Conservation (phyloP, 768 basidiomycete genomes). For the Macrolepiota dolichaula region DNA sequence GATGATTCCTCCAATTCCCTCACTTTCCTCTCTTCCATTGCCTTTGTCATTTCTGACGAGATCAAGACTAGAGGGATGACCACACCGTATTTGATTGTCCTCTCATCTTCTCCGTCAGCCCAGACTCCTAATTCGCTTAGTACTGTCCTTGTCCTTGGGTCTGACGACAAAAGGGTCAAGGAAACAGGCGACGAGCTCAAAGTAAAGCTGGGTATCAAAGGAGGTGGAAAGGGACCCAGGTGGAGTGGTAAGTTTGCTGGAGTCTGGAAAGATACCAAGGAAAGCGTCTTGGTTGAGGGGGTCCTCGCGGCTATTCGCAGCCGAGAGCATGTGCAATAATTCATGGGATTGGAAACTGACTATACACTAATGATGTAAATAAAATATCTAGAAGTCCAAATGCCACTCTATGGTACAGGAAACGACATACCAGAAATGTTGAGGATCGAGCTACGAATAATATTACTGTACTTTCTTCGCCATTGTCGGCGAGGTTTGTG, state of each 20-base stretch:
- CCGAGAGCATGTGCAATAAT: slow-evolving; percentile 3
- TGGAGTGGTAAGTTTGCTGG: slow-evolving; percentile 78
- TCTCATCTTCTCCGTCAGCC: slow-evolving; percentile 61
- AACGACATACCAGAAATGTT: slow-evolving; percentile 1
- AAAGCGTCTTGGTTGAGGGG: slow-evolving; percentile 35
- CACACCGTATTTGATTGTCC: slow-evolving; percentile 40
- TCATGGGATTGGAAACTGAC: neutral
- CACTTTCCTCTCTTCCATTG: slow-evolving; percentile 56
- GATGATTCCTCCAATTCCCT: slow-evolving; percentile 62
- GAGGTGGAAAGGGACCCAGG: slow-evolving; percentile 71
- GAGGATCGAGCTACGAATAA: slow-evolving; percentile 12
- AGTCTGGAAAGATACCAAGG: slow-evolving; percentile 53
- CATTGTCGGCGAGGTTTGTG: slow-evolving; percentile 19
- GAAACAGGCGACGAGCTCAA: slow-evolving; percentile 55
- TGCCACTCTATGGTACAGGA: neutral
- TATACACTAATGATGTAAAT: slow-evolving; percentile 6
- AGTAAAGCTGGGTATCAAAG: slow-evolving; percentile 58
- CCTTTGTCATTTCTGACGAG: slow-evolving; percentile 36
- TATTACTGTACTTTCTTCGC: slow-evolving; percentile 16
- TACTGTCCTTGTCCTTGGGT: slow-evolving; percentile 58
- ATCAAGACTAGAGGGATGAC: slow-evolving; percentile 14
- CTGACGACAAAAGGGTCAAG: slow-evolving; percentile 59
- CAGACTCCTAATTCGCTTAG: slow-evolving; percentile 47
- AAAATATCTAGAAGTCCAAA: neutral
- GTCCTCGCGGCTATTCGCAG: slow-evolving; percentile 25